Evolutionary conservation across 1,284 basidiomycete species (phyloP).

Genomic region (Pterulicium gracile): DNA sequence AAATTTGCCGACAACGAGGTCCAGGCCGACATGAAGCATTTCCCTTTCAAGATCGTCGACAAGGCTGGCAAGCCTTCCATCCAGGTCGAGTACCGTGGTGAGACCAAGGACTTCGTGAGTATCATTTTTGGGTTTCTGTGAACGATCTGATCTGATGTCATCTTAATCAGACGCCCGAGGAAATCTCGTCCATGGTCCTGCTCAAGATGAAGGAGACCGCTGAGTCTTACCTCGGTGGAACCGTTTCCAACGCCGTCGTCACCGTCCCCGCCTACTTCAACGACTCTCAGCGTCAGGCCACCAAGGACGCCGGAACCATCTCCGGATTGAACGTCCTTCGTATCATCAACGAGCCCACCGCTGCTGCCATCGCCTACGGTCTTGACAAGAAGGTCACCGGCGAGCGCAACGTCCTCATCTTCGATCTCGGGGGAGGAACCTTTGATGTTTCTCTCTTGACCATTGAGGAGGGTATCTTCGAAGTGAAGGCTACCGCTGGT

Average conservation of each 20-base stretch:
- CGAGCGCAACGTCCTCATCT: constrained; percentile 93
- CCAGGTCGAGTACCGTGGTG: constrained; percentile 82
- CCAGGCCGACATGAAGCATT: constrained; percentile 92
- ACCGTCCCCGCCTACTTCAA: constrained; percentile 98
- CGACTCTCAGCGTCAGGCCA: constrained; percentile 93
- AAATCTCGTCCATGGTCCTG: constrained; percentile 96
- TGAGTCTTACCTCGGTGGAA: constrained; percentile 88
- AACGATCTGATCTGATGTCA: not conserved
- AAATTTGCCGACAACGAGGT: constrained; percentile 83
- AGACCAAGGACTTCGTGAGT: constrained; percentile 87
- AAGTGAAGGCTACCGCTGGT: constrained; percentile 98
- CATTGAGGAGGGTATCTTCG: constrained; percentile 98
- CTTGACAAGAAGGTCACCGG: constrained; percentile 81
- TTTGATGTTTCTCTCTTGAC: constrained; percentile 98
- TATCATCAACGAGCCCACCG: constrained; percentile 96
- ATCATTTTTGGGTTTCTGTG: not conserved
- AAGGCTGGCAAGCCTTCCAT: constrained; percentile 85
- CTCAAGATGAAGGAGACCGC: constrained; percentile 98
- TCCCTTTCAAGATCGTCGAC: constrained; percentile 85
- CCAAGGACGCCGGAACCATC: constrained; percentile 90
- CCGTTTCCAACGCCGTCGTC: constrained; percentile 83
- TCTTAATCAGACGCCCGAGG: constrained; percentile 70
- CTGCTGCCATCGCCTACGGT: constrained; percentile 92
- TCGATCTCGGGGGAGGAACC: constrained; percentile 98
- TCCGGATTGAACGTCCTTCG: constrained; percentile 88